phyloP scores from a whole-genome alignment of 352 stramenopile genomes.

The Pythium dissimile region DNA sequence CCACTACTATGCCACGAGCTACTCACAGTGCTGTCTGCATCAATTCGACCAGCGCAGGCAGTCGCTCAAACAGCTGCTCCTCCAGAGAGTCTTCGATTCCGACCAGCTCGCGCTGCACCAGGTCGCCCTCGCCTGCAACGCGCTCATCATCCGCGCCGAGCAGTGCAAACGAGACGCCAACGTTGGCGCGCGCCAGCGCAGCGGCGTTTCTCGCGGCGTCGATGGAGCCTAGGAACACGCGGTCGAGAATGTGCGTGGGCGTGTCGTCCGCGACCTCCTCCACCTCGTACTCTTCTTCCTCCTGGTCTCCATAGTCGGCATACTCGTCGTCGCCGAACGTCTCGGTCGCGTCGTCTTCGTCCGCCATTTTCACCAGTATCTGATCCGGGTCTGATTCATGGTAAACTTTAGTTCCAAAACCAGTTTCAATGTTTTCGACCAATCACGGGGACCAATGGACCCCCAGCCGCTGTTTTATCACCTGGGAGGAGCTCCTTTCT shows the following conservation, averaged over 20 bases:
- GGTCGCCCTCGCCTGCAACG: slow-evolving; percentile 11
- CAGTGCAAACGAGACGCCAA: slow-evolving; percentile 43
- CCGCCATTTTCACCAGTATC: neutral
- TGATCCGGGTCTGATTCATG: slow-evolving; percentile 4
- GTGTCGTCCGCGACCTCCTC: slow-evolving; percentile 59
- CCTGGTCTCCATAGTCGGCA: slow-evolving; percentile 26
- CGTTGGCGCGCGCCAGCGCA: slow-evolving; percentile 31
- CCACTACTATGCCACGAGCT: neutral
- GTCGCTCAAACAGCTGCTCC: slow-evolving; percentile 38
- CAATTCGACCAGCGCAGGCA: slow-evolving; percentile 36
- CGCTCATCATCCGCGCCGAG: slow-evolving; percentile 29
- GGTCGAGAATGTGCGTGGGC: slow-evolving; percentile 43
- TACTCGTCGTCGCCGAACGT: slow-evolving; percentile 7
- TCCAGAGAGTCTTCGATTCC: slow-evolving; percentile 54
- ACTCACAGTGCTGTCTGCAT: slow-evolving; percentile 38
- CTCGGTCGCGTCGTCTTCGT: neutral
- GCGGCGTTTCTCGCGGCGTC: slow-evolving; percentile 52
- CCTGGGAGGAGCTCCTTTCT: slow-evolving; percentile 11
- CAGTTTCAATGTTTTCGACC: neutral
- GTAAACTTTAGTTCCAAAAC: neutral
- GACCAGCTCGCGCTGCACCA: slow-evolving; percentile 21
- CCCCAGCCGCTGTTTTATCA: slow-evolving; percentile 4
- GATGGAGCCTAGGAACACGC: slow-evolving; percentile 63
- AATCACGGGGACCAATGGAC: neutral
- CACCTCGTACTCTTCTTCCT: slow-evolving; percentile 46